Evolutionary conservation across 176 grass and related monocot species (phyloP).

Genomic region (Aechmea fasciata): DNA sequence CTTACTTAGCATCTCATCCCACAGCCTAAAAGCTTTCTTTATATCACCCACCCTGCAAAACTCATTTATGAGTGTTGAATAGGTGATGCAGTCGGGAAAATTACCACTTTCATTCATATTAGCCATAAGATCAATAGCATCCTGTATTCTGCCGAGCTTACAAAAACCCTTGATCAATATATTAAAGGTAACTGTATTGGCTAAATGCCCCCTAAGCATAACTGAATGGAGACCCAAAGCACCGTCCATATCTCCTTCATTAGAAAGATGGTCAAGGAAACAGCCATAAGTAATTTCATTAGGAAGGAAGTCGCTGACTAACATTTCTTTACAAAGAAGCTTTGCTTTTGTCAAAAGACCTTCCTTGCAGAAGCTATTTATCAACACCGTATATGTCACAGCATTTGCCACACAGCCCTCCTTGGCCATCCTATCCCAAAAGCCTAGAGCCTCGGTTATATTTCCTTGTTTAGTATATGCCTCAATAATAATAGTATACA

Average conservation of each 20-base stretch:
- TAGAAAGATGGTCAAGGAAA: constrained; percentile 58
- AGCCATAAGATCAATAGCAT: constrained; percentile 37
- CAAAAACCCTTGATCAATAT: constrained; percentile 59
- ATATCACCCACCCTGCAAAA: constrained; percentile 39
- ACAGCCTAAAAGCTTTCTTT: constrained; percentile 47
- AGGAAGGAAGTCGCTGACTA: constrained; percentile 30
- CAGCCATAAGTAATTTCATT: constrained; percentile 57
- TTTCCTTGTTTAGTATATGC: constrained; percentile 44
- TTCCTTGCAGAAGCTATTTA: constrained; percentile 67
- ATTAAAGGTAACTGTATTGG: constrained; percentile 54
- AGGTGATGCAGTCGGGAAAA: constrained; percentile 64
- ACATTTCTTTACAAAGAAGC: constrained; percentile 58
- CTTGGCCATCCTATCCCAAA: constrained; percentile 37
- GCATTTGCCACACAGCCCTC: constrained; percentile 44
- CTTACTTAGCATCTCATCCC: constrained; percentile 55
- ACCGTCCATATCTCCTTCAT: constrained; percentile 44
- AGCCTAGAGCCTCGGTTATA: constrained; percentile 39
- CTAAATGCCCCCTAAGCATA: constrained; percentile 45
- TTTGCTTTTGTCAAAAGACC: constrained; percentile 52
- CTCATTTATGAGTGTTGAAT: constrained; percentile 57
- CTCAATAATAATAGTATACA: constrained; percentile 67
- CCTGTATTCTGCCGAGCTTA: constrained; percentile 42
- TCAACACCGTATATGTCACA: constrained; percentile 41
- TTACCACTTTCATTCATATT: constrained; percentile 32
- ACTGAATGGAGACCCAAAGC: constrained; percentile 38